phyloP scores from a whole-genome alignment of 2,329 filamentous ascomycete species.

The Aspergillus proliferans region DNA sequence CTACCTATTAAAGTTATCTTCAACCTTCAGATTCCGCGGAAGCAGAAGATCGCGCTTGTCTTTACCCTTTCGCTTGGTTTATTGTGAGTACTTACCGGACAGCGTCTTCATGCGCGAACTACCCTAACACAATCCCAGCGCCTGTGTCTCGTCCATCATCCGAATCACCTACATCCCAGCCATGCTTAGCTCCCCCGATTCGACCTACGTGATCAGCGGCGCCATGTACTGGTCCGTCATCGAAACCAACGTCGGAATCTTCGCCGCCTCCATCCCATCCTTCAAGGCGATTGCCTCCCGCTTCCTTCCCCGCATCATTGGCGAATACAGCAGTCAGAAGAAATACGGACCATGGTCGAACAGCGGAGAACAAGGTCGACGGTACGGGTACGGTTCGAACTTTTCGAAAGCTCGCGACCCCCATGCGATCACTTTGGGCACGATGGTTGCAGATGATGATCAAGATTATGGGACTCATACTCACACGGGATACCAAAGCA shows the following conservation, averaged over 20 bases:
- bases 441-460: constrained; percentile 7
- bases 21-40: constrained; percentile 41
- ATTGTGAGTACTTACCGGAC: constrained; percentile 23
- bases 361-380: constrained; percentile 6
- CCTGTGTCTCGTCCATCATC: constrained; percentile 43
- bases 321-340: constrained; percentile 24
- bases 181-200: constrained; percentile 34
- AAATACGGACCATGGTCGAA: constrained; percentile 20
- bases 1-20: constrained; percentile 47
- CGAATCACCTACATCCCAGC: constrained; percentile 42
- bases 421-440: constrained; percentile 13
- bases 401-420: constrained; percentile 22
- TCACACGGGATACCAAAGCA: constrained; percentile 8
- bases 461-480: constrained; percentile 21
- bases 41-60: constrained; percentile 43
- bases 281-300: constrained; percentile 36
- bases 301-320: constrained; percentile 39
- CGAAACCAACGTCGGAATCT: constrained; percentile 38
- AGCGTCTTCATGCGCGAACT: neutral
- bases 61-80: constrained; percentile 48
- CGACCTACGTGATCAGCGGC: constrained; percentile 32
- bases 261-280: constrained; percentile 39
- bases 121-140: constrained; percentile 20
- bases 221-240: constrained; percentile 44
- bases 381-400: constrained; percentile 16